These are phyloP conservation scores for Botryosphaeria dothidea DNA, from an alignment of 2,329 filamentous ascomycete genomes.

Conservation along the genomic window DNA sequence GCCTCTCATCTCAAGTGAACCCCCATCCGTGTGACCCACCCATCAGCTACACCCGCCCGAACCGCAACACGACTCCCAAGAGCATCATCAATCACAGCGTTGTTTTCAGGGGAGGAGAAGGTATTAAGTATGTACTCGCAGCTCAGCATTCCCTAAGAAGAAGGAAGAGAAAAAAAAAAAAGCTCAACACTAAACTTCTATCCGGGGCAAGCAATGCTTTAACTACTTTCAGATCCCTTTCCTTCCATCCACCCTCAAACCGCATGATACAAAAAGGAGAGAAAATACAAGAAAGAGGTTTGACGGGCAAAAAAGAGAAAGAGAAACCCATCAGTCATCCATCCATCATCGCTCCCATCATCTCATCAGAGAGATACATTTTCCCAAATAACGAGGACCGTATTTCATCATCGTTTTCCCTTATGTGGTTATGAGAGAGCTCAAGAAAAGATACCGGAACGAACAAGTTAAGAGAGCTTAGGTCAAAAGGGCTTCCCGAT, in stretches of 20 bases:
- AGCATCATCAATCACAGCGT: too few relatives aligned
- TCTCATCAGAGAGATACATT: background rate
- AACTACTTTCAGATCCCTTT: background rate
- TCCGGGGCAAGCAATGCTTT: background rate
- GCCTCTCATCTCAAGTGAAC: too few relatives aligned
- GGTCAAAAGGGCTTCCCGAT: background rate
- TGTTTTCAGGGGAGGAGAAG: too few relatives aligned
- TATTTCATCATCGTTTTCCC: background rate
- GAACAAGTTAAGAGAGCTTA: background rate
- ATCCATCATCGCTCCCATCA: background rate
- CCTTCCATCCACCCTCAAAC: too few relatives aligned
- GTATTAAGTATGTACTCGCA: background rate
- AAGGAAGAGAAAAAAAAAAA: too few relatives aligned
- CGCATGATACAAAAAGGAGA: background rate
- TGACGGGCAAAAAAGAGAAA: background rate
- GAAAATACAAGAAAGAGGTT: background rate
- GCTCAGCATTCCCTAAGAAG: background rate
- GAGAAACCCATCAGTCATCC: background rate
- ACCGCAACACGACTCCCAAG: too few relatives aligned
- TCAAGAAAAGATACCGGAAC: background rate
- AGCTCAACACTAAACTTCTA: background rate
- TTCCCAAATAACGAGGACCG: background rate
- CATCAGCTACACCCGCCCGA: too few relatives aligned
- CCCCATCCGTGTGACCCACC: too few relatives aligned
- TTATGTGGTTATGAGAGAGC: background rate